Evolutionary conservation across 108 stramenopile genomes (phyloP).

Genomic region (Cyclotella distinguenda): DNA sequence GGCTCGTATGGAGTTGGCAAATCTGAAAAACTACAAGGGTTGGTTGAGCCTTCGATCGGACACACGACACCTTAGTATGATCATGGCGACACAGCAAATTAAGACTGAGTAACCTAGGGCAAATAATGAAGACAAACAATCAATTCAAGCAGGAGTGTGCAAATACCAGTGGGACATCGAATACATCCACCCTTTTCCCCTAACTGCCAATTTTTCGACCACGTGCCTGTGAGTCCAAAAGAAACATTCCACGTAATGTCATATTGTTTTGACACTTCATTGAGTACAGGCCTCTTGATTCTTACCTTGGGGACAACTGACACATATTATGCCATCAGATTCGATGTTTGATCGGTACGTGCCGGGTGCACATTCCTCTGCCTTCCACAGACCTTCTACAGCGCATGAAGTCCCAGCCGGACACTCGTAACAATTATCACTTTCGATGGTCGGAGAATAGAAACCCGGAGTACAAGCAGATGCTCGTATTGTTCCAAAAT

Average conservation of each 20-base stretch:
- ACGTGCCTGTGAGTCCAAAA: slow-evolving; percentile 70
- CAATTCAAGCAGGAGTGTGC: not conserved
- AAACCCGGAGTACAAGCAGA: slow-evolving; percentile 68
- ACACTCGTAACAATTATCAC: slow-evolving; percentile 38
- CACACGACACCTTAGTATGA: slow-evolving; percentile 54
- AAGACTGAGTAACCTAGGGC: not conserved
- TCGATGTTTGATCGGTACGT: slow-evolving; percentile 35
- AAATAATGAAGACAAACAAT: not conserved
- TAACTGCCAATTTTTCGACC: slow-evolving; percentile 89
- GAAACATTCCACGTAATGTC: slow-evolving; percentile 6
- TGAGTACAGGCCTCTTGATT: not conserved
- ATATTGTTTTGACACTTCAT: no score
- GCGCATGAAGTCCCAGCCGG: slow-evolving; percentile 41
- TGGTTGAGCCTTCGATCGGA: slow-evolving; percentile 73
- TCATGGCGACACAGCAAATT: not conserved
- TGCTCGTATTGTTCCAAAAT: slow-evolving; percentile 64
- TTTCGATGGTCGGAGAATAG: slow-evolving; percentile 78
- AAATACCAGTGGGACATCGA: slow-evolving; percentile 61
- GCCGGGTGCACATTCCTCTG: slow-evolving; percentile 44
- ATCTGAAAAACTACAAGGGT: slow-evolving; percentile 66
- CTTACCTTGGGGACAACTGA: slow-evolving; percentile 82
- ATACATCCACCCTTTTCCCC: slow-evolving; percentile 79
- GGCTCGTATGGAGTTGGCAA: slow-evolving; percentile 81
- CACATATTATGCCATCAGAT: slow-evolving; percentile 46
- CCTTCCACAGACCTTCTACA: slow-evolving; percentile 33